Evolutionary conservation across 371 early-diverging fungal species (phyloP).

Genomic region (Mortierella sp.): DNA sequence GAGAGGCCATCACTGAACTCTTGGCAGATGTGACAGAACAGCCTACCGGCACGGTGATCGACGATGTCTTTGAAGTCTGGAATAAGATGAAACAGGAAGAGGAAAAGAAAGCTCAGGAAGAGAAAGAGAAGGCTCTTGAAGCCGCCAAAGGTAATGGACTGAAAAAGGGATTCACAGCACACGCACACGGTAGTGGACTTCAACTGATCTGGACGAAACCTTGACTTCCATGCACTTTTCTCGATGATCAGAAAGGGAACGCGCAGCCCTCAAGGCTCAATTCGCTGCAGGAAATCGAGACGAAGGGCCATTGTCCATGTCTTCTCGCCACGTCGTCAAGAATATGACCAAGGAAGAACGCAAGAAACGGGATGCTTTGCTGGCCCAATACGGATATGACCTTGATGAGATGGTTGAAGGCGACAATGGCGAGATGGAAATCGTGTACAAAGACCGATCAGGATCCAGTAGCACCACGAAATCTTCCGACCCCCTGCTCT

Average conservation of each 20-base stretch:
- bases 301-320: conserved; percentile 35
- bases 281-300: conserved; percentile 17
- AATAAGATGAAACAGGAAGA: conserved; percentile 40
- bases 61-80: conserved; percentile 46
- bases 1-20: conserved; percentile 65
- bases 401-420: conserved; percentile 56
- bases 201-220: too few relatives aligned
- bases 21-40: conserved; percentile 60
- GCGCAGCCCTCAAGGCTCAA: conserved; percentile 20
- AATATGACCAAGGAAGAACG: conserved; percentile 62
- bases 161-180: too few relatives aligned
- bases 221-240: not conserved
- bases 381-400: conserved; percentile 66
- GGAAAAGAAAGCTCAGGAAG: conserved; percentile 55
- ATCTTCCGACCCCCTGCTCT: conserved; percentile 55
- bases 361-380: conserved; percentile 60
- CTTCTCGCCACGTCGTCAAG: conserved; percentile 49
- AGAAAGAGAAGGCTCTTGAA: conserved; percentile 56
- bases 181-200: too few relatives aligned
- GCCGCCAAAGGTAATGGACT: conserved; percentile 57
- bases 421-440: conserved; percentile 49
- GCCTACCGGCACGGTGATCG: conserved; percentile 27
- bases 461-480: conserved; percentile 3
- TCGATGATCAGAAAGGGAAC: conserved; percentile 30
- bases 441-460: conserved; percentile 48